Conservation (phyloP, 345 rosid genomes). For the Acer negundo region DNA sequence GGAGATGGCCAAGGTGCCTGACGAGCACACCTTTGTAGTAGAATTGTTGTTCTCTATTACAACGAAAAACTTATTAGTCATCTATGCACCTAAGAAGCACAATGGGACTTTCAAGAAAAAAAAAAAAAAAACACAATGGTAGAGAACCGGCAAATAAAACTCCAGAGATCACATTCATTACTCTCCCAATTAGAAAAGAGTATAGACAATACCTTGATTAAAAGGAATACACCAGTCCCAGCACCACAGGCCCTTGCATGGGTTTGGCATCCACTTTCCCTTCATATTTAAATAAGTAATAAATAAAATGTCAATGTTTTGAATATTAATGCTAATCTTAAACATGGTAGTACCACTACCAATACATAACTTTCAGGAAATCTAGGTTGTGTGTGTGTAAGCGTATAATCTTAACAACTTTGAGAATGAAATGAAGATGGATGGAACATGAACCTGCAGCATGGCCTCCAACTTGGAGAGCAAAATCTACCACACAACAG, state of each 20-base stretch:
- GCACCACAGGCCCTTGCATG: conserved; percentile 84
- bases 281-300: conserved; percentile 25
- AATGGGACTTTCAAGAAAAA: not conserved
- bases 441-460: conserved; percentile 72
- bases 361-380: not conserved
- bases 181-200: not conserved
- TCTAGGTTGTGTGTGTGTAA: not conserved
- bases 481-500: conserved; percentile 90
- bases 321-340: not conserved
- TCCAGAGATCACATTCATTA: conserved; percentile 4
- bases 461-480: conserved; percentile 66
- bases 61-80: conserved; percentile 19
- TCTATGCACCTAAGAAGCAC: conserved; percentile 11
- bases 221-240: conserved; percentile 82
- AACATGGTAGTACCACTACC: not conserved
- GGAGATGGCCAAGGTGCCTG: conserved; percentile 95
- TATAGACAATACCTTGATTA: conserved; percentile 59
- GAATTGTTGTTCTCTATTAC: conserved; percentile 72
- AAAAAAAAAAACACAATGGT: not conserved
- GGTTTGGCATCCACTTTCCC: conserved; percentile 64
- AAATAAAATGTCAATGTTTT: not conserved
- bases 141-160: conserved; percentile 8
- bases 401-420: not conserved
- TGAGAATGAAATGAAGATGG: conserved; percentile 20
- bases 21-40: conserved; percentile 77